phyloP scores from a whole-genome alignment of 192 early-diverging fungal species.

The Mortierella alpina region DNA sequence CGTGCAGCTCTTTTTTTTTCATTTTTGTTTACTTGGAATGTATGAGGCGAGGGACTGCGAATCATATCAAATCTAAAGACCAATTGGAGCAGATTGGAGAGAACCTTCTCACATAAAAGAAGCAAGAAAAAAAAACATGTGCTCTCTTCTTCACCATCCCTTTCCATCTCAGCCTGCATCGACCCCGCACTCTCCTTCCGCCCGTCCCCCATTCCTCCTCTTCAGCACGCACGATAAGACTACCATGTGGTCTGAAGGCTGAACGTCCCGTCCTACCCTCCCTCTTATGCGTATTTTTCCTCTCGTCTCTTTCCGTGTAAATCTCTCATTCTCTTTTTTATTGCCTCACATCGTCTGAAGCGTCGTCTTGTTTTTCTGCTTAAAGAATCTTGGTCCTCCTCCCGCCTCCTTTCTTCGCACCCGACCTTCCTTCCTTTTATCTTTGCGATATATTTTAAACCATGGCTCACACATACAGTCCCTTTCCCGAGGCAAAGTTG shows the following conservation, averaged over 20 bases:
- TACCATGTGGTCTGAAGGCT: slow-evolving; percentile 52
- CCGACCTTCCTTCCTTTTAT: background rate
- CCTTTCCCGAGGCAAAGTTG: slow-evolving; percentile 40
- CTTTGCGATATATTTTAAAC: background rate
- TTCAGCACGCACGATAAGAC: background rate
- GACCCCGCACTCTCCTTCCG: background rate
- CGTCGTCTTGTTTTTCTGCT: background rate
- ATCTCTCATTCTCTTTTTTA: slow-evolving; percentile 7
- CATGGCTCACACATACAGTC: slow-evolving; percentile 52
- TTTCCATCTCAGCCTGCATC: background rate
- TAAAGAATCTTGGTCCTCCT: background rate
- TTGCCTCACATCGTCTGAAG: background rate
- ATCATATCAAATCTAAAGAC: no score
- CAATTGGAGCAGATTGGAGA: no score
- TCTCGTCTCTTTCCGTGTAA: slow-evolving; percentile 1
- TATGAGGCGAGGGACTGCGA: no score
- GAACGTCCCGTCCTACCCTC: slow-evolving; percentile 7
- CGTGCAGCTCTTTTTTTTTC: no score
- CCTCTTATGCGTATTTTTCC: slow-evolving; percentile 22
- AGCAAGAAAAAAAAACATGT: background rate
- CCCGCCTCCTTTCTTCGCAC: background rate
- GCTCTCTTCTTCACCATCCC: slow-evolving; percentile 8
- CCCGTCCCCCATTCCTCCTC: slow-evolving; percentile 1
- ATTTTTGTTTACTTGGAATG: no score
- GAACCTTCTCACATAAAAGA: background rate